Percentiles rank a stretch among this genome's conserved stretches.
Conservation (phyloP, 208 protist species). For the Crithidia expoeki region DNA sequence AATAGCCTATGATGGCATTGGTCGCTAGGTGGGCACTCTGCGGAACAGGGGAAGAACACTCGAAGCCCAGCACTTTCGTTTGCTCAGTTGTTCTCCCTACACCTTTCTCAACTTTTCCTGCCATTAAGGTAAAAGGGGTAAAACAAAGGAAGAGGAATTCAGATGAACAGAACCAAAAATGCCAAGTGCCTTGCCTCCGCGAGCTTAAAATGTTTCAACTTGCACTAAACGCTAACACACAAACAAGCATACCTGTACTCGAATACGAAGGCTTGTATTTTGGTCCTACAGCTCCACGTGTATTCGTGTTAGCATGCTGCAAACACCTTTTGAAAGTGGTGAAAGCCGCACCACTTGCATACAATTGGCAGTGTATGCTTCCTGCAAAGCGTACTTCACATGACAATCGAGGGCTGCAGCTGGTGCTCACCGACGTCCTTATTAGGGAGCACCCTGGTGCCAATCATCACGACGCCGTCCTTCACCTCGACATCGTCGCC, state of each 20-base stretch:
- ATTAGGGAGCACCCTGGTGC: constrained; percentile 94
- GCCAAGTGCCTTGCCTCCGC: background rate
- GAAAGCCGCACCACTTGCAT: background rate
- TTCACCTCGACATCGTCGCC: constrained; percentile 95
- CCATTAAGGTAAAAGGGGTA: background rate
- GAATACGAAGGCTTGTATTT: background rate
- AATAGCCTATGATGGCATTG: background rate
- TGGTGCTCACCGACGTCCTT: constrained; percentile 92
- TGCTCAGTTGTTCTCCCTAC: background rate
- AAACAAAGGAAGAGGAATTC: constrained; percentile 6
- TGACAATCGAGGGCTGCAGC: constrained; percentile 90
- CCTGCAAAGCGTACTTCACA: constrained; percentile 59
- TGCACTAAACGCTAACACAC: background rate
- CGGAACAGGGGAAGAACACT: background rate
- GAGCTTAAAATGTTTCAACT: background rate
- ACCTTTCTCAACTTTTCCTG: background rate
- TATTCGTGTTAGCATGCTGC: background rate
- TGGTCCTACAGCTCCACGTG: background rate
- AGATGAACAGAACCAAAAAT: background rate
- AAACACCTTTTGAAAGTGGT: background rate
- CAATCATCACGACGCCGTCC: constrained; percentile 93
- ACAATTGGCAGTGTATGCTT: background rate
- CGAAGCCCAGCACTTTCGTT: background rate
- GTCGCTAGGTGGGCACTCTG: background rate
- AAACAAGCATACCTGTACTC: background rate